These are phyloP conservation scores for Abrus precatorius DNA, from an alignment of 306 rosid genomes.

Conservation along the genomic window DNA sequence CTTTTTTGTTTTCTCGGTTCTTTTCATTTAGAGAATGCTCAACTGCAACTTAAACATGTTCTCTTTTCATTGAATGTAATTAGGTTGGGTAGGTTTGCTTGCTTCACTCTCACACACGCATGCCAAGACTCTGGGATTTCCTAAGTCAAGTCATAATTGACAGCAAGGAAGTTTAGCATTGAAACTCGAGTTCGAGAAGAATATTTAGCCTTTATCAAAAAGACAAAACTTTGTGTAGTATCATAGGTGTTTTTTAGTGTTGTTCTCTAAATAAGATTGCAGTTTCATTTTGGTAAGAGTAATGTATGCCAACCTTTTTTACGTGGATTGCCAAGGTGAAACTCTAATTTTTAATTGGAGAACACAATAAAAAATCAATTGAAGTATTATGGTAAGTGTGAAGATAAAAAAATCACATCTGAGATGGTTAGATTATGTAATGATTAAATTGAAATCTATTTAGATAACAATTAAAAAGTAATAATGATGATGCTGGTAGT, in stretches of 20 bases:
- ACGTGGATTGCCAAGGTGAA: too few species aligned
- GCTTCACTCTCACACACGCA: neutral
- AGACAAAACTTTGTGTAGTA: too few species aligned
- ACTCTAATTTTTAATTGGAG: too few species aligned
- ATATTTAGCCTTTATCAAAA: neutral
- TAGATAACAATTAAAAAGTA: neutral
- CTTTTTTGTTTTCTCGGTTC: neutral
- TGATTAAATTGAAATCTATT: slow-evolving; percentile 18
- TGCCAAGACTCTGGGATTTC: neutral
- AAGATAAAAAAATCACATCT: neutral
- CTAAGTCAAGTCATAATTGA: slow-evolving; percentile 10
- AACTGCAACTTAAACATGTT: neutral
- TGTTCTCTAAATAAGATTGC: too few species aligned
- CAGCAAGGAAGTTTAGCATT: neutral
- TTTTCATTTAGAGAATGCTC: neutral
- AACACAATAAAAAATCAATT: too few species aligned
- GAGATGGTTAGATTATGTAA: neutral
- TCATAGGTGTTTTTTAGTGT: too few species aligned
- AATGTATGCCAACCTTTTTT: too few species aligned
- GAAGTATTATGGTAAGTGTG: neutral
- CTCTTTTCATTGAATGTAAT: neutral
- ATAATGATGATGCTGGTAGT: neutral
- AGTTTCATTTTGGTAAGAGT: too few species aligned
- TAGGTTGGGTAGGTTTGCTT: neutral
- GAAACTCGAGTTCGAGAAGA: slow-evolving; percentile 5